Conservation (phyloP, 2,329 filamentous ascomycete species). For the Calonectria henricotiae region DNA sequence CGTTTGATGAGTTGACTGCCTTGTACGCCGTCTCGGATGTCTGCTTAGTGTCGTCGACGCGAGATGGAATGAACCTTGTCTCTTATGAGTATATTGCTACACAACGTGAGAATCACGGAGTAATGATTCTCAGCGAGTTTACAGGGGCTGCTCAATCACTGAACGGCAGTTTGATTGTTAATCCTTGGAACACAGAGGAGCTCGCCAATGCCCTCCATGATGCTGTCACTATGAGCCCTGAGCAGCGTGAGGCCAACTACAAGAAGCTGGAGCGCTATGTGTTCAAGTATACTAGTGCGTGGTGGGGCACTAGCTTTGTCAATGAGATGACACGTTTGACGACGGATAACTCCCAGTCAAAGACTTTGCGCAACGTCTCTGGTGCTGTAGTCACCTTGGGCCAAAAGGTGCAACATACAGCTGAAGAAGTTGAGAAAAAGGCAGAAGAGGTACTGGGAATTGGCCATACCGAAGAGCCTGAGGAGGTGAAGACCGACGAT, state of each 20-base stretch:
- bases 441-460: constrained; percentile 37
- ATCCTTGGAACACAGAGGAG: constrained; percentile 99
- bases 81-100: constrained; percentile 98
- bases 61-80: constrained; percentile 98
- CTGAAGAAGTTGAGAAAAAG: constrained; percentile 47
- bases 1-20: constrained; percentile 94
- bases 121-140: constrained; percentile 97
- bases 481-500: constrained; percentile 37
- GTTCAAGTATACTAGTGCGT: constrained; percentile 96
- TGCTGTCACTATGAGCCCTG: constrained; percentile 95
- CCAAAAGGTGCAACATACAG: constrained; percentile 51
- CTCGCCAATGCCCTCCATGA: constrained; percentile 94
- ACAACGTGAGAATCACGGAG: constrained; percentile 90
- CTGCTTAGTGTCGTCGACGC: constrained; percentile 93
- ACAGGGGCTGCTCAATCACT: constrained; percentile 95
- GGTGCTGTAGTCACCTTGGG: constrained; percentile 58
- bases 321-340: constrained; percentile 79
- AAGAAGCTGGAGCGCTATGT: constrained; percentile 95
- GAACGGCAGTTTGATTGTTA: constrained; percentile 94
- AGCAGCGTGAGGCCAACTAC: constrained; percentile 89
- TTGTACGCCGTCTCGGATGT: constrained; percentile 94
- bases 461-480: constrained; percentile 43
- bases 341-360: constrained; percentile 58
- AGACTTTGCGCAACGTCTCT: constrained; percentile 62
- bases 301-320: constrained; percentile 97